A percentile compares a stretch with the other conserved stretches of the same genome.
Conservation (phyloP, 169 alveolate genomes). For the Plasmodium knowlesi region DNA sequence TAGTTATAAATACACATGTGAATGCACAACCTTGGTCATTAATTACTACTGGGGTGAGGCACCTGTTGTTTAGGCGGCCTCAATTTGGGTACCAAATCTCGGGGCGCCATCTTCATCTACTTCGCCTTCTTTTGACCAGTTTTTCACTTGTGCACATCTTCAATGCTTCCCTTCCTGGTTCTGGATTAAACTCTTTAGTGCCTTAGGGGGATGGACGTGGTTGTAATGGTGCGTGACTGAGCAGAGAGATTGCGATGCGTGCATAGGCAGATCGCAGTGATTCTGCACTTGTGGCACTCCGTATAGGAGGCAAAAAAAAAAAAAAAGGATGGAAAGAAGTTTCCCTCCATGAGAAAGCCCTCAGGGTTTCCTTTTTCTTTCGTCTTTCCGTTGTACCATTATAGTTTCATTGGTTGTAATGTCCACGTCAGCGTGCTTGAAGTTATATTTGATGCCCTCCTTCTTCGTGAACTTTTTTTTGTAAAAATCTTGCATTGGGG, state of each 20-base stretch:
- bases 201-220: background rate
- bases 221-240: background rate
- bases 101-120: background rate
- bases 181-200: constrained; percentile 46
- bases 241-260: background rate
- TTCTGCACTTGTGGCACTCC: background rate
- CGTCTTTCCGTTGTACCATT: constrained; percentile 10
- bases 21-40: background rate
- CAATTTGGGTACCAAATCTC: background rate
- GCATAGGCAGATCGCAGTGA: background rate
- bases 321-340: background rate
- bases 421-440: constrained; percentile 30
- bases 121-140: too few relatives aligned
- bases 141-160: background rate
- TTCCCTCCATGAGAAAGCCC: background rate
- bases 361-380: background rate
- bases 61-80: background rate
- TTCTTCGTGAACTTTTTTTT: constrained; percentile 35
- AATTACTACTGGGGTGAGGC: background rate
- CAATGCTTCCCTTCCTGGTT: constrained; percentile 9
- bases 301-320: background rate
- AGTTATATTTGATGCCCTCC: constrained; percentile 2
- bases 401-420: constrained; percentile 58
- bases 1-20: background rate
- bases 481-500: constrained; percentile 25